Evolutionary conservation across 1,284 basidiomycete genomes (phyloP).

Genomic region (Boletellus sp.): DNA sequence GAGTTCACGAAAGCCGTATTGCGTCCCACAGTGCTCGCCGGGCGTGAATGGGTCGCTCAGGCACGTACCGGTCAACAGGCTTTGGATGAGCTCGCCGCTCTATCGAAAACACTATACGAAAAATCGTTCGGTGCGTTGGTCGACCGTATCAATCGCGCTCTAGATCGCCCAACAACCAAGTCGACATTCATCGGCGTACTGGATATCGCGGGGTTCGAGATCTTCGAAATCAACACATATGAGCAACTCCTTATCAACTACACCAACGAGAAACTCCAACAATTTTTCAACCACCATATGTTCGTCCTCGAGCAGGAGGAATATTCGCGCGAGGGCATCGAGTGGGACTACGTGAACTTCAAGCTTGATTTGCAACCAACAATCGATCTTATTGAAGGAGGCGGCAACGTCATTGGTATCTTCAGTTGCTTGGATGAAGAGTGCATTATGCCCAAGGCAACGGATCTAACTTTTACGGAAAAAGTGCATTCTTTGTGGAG

Average conservation of each 20-base stretch:
- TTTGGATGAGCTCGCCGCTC: conserved; percentile 85
- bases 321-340: conserved; percentile 94
- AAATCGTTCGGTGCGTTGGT: conserved; percentile 94
- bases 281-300: conserved; percentile 99
- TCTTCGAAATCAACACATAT: conserved; percentile 88
- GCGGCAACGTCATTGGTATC: conserved; percentile 75
- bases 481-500: conserved; percentile 82
- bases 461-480: conserved; percentile 92
- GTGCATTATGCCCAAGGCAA: conserved; percentile 99
- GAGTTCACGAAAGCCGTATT: conserved; percentile 90
- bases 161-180: conserved; percentile 90
- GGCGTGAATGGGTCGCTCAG: conserved; percentile 96
- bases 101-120: conserved; percentile 97
- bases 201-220: conserved; percentile 99
- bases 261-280: conserved; percentile 96
- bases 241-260: conserved; percentile 99
- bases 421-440: conserved; percentile 95
- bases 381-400: conserved; percentile 94
- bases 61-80: conserved; percentile 91
- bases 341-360: conserved; percentile 99
- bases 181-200: conserved; percentile 97
- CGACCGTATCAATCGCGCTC: conserved; percentile 90
- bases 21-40: conserved; percentile 88
- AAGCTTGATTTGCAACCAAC: conserved; percentile 97
- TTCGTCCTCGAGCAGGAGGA: conserved; percentile 99